These are phyloP conservation scores for Fusarium sp. DNA, from an alignment of 2,329 filamentous ascomycete species.

Conservation along the genomic window DNA sequence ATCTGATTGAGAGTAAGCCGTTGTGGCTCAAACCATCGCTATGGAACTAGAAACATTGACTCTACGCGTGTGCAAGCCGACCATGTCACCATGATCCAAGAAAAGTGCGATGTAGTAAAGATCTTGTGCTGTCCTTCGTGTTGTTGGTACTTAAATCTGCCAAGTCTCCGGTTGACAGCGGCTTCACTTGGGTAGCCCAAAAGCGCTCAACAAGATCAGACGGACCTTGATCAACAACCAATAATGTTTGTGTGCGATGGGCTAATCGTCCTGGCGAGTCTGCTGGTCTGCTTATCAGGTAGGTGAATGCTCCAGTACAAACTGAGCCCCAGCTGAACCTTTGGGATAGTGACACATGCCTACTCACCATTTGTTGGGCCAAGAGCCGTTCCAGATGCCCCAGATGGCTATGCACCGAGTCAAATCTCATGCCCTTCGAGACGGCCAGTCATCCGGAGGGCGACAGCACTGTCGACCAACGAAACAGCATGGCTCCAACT, in stretches of 20 bases:
- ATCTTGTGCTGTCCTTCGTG: not conserved
- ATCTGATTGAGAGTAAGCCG: not conserved
- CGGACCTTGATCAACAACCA: not conserved
- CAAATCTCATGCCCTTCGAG: conserved; percentile 14
- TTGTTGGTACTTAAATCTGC: not conserved
- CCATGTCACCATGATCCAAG: not conserved
- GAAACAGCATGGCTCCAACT: conserved; percentile 68
- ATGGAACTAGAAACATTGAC: not conserved
- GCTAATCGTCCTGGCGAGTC: not conserved
- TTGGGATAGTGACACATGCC: not conserved
- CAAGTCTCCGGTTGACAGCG: not conserved
- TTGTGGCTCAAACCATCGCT: not conserved
- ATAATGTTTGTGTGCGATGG: not conserved
- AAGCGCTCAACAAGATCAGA: not conserved
- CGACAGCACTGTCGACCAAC: conserved; percentile 7
- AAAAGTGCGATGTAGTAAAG: not conserved
- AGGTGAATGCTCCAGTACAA: not conserved
- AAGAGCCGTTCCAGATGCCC: conserved; percentile 13
- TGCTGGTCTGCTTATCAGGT: not conserved
- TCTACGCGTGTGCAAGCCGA: not conserved
- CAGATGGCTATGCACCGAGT: conserved; percentile 17
- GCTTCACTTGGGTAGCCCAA: not conserved
- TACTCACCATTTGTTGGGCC: not conserved
- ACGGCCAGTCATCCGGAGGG: conserved; percentile 3
- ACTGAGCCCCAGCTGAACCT: not conserved